Evolutionary conservation across 345 rosid genomes (phyloP).

Genomic region (Dovyalis caffra): DNA sequence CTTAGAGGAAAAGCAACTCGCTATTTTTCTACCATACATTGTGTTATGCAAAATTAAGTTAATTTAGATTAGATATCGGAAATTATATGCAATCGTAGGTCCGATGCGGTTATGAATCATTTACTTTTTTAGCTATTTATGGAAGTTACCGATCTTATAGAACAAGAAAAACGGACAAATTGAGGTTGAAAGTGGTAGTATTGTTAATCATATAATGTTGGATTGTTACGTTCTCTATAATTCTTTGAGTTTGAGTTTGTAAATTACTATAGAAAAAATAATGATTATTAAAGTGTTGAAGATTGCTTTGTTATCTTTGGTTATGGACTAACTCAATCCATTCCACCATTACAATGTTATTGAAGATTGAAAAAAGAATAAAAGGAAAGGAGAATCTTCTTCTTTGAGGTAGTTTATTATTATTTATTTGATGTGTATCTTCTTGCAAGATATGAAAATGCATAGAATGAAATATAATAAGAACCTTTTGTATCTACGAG

Average conservation of each 20-base stretch:
- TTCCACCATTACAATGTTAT: background rate
- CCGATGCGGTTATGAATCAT: too few species aligned
- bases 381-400: slow-evolving; percentile 7
- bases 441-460: background rate
- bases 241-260: slow-evolving; percentile 33
- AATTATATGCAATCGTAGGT: too few species aligned
- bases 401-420: background rate
- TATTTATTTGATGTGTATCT: background rate
- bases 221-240: slow-evolving; percentile 71
- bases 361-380: background rate
- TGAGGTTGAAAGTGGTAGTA: slow-evolving; percentile 60
- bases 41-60: too few species aligned
- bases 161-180: slow-evolving; percentile 73
- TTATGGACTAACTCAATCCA: slow-evolving; percentile 15
- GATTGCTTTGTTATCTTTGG: background rate
- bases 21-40: too few species aligned
- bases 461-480: background rate
- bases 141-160: too few species aligned
- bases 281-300: background rate
- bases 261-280: slow-evolving; percentile 1
- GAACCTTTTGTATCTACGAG: background rate
- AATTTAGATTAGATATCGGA: too few species aligned
- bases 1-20: too few species aligned
- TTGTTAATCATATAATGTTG: slow-evolving; percentile 47
- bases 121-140: too few species aligned